Evolutionary conservation across 2,329 filamentous ascomycete genomes (phyloP), one percentile per base, ranked within the genome.

Genomic region (Pestalotiopsis sp.): DNA sequence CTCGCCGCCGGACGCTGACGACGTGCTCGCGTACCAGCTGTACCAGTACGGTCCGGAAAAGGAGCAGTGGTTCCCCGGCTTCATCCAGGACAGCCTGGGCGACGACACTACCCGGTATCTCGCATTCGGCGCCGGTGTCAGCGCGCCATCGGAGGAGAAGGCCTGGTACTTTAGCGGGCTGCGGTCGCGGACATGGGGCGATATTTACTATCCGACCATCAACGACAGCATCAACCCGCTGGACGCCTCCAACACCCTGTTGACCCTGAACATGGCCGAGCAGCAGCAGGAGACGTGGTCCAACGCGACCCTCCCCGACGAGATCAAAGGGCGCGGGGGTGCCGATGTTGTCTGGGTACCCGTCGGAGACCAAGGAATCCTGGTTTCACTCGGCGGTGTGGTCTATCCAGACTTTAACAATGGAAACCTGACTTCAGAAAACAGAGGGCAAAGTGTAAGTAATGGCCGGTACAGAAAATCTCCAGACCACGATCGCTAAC

Each of bases 331-430:
- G 0, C 86, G 92, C 17, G 88, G 90, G 3, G 89, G 87, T 72
- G 84, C 90, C 0, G 90, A 92, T 68, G 81, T 92, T 1, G 89
- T 92, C 0, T 94, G 91, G 91, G 86, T 97, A 0, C 94, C 94
- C 1, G 93, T 94, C 59, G 92, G 93, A 3, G 81, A 87, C 17
- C 83, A 94, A 73, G 94, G 94, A 1, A 90, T 96, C 59, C 83
- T 97, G 9, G 85, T 97, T 0, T 92, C 92, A 3, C 81, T 97
- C 0, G 93, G 92, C 6, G 94, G 94, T 13, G 93, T 93, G 2
- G 88, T 84, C 0, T 84, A 88, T 75, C 90, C 90, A 0, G 82
- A 86, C 27, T 90, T 85, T 67, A 74, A 72, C 9, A 78, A 70
- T 23, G 6, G 61, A 2, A 66, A 2, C 1, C 55, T 67, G 11